Evolutionary conservation across 805 yeast species (phyloP).

Genomic region (Kazachstania kunashirensis): DNA sequence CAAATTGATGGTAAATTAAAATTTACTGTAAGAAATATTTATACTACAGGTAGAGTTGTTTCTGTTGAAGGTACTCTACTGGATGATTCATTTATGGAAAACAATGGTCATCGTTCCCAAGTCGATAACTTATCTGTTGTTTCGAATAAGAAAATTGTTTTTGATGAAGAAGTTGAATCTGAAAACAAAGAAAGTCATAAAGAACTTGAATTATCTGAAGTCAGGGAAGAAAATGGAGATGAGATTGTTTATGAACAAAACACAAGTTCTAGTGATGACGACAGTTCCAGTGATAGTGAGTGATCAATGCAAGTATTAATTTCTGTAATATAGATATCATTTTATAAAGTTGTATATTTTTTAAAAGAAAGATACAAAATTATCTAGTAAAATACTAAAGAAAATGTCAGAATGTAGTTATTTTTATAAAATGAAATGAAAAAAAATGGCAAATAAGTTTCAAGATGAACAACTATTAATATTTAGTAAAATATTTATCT

Average conservation of each 20-base stretch:
- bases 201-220: conserved; percentile 26
- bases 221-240: conserved; percentile 28
- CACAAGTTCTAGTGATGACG: conserved; percentile 23
- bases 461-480: background rate
- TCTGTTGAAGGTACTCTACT: conserved; percentile 83
- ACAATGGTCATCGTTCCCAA: conserved; percentile 31
- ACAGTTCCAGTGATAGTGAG: conserved; percentile 19
- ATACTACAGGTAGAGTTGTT: conserved; percentile 69
- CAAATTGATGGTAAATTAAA: conserved; percentile 74
- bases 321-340: too few relatives aligned
- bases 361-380: too few relatives aligned
- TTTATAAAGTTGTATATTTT: too few relatives aligned
- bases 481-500: conserved; percentile 53
- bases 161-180: conserved; percentile 36
- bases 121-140: conserved; percentile 47
- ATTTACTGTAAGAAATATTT: conserved; percentile 65
- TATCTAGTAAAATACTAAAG: too few relatives aligned
- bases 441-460: background rate
- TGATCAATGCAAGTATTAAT: too few relatives aligned
- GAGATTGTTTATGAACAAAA: conserved; percentile 29
- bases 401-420: too few relatives aligned
- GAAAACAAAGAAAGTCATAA: conserved; percentile 30
- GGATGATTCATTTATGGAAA: conserved; percentile 11
- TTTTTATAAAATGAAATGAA: background rate
- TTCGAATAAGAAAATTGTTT: conserved; percentile 38